A percentile compares a stretch with the other conserved stretches of the same genome.
Evolutionary conservation across 768 basidiomycete species (phyloP).

Genomic region (Lactarius sanguifluus): DNA sequence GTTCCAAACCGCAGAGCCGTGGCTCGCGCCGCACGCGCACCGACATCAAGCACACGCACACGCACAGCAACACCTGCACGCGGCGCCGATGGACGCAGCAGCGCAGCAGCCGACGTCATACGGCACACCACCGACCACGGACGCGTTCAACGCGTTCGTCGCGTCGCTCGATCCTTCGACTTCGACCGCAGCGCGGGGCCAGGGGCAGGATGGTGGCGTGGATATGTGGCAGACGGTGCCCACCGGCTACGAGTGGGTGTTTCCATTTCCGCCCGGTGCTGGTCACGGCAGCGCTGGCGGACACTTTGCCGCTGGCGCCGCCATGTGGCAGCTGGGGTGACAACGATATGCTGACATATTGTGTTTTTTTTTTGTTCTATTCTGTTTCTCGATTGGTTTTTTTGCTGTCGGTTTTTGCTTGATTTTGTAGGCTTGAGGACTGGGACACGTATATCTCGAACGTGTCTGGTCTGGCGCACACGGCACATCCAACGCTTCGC

Average conservation of each 20-base stretch:
- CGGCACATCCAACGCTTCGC: constrained; percentile 3
- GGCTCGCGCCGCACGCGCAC: constrained; percentile 19
- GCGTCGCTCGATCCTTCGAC: background rate
- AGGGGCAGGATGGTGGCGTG: constrained; percentile 10
- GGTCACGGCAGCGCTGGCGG: constrained; percentile 1
- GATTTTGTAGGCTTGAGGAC: constrained; percentile 24
- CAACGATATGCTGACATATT: background rate
- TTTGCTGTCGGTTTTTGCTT: background rate
- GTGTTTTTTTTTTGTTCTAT: background rate
- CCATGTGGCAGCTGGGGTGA: background rate
- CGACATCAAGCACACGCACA: constrained; percentile 5
- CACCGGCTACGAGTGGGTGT: constrained; percentile 29
- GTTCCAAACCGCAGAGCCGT: constrained; percentile 7
- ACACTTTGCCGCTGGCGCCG: no score
- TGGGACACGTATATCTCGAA: constrained; percentile 28
- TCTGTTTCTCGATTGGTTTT: background rate
- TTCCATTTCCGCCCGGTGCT: constrained; percentile 11
- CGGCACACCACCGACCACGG: constrained; percentile 5
- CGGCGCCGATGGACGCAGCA: constrained; percentile 3
- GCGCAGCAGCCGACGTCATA: constrained; percentile 14
- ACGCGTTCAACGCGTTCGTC: constrained; percentile 15
- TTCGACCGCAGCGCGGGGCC: background rate
- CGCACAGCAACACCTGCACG: constrained; percentile 7
- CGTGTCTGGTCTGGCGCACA: constrained; percentile 21
- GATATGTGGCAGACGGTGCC: constrained; percentile 28